Evolutionary conservation across 768 basidiomycete species (phyloP), one percentile per base, ranked within the genome.

Genomic region (Serendipita sp.): DNA sequence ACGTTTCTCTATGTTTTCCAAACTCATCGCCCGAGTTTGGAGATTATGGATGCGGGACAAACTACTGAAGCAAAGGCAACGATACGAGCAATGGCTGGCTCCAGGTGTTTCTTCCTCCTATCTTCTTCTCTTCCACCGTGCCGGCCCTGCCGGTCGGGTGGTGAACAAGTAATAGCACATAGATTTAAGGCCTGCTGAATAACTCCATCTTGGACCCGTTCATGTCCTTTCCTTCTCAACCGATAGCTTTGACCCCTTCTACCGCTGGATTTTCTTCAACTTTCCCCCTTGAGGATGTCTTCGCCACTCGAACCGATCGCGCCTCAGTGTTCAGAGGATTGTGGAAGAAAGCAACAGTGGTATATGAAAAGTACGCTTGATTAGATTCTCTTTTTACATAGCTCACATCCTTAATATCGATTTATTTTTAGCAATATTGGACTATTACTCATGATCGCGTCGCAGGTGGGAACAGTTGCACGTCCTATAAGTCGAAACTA

Each of bases 391-490:
- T n/a, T 51, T 32, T 41, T 41, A 41, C 5, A 5, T 7, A 13
- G 41, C 5, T 41, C 13, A 5, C 5, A 51, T 0, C 18, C 48
- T 51, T 32, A n/a, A 51, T n/a, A 1, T 7, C 8, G 8, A 5
- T 32, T n/a, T 5, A 8, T 51, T 60, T 60, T 10, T n/a, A 60
- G 56, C 48, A 87, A 89, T 72, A 71, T 75, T 2, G 87, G 87
- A 7, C 73, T 89, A 63, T 72, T 85, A 38, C 76, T 86, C 16
- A 78, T 89, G 16, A 78, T 78, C 3, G 73, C 74, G 2, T 72
- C 84, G 8, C 83, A 86, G 70, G 74, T 83, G 13, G 84, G 84
- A 72, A 79, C 85, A 62, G 68, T 67, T 10, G 16, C 45, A 30
- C 63, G 18, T 23, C 10, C 1, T 52, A 7, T 3, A 18, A 47